These are phyloP conservation scores for Thraustochytrium striatum DNA, from an alignment of 352 stramenopile genomes.

Conservation along the genomic window DNA sequence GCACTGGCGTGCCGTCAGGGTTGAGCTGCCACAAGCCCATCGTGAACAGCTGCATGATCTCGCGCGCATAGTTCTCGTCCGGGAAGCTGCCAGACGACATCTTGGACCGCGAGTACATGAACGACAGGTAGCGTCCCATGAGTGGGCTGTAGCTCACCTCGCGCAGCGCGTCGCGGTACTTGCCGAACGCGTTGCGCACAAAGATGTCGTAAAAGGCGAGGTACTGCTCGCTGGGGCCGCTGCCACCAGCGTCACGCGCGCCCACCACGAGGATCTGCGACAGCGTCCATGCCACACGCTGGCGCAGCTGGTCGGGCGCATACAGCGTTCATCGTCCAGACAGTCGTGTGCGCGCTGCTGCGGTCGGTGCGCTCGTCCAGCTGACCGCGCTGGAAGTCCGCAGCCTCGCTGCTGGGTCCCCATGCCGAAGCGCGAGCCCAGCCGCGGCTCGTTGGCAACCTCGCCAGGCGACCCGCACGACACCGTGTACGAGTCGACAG, in stretches of 20 bases:
- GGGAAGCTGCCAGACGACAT: constrained; percentile 56
- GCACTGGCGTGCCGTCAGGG: constrained; percentile 56
- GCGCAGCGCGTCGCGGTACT: constrained; percentile 62
- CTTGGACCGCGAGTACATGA: constrained; percentile 56
- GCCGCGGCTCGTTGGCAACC: constrained; percentile 36
- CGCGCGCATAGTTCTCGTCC: constrained; percentile 63
- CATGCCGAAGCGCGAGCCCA: neutral
- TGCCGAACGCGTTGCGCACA: constrained; percentile 65
- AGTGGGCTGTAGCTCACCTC: constrained; percentile 63
- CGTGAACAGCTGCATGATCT: constrained; percentile 65
- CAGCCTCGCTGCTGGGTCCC: neutral
- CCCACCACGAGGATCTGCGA: constrained; percentile 59
- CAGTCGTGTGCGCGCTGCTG: neutral
- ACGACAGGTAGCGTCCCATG: constrained; percentile 65
- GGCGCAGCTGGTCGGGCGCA: constrained; percentile 62
- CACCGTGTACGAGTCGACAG: neutral
- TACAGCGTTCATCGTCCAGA: constrained; percentile 36
- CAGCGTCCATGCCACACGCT: constrained; percentile 65
- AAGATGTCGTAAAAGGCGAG: constrained; percentile 67
- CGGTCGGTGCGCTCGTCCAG: neutral
- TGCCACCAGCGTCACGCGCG: neutral
- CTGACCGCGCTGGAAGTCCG: neutral
- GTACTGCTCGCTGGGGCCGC: constrained; percentile 57
- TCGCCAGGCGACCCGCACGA: constrained; percentile 50
- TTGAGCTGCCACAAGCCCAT: constrained; percentile 60